Evolutionary conservation across 1,284 basidiomycete species (phyloP).

Genomic region (Ustilago loliicola): DNA sequence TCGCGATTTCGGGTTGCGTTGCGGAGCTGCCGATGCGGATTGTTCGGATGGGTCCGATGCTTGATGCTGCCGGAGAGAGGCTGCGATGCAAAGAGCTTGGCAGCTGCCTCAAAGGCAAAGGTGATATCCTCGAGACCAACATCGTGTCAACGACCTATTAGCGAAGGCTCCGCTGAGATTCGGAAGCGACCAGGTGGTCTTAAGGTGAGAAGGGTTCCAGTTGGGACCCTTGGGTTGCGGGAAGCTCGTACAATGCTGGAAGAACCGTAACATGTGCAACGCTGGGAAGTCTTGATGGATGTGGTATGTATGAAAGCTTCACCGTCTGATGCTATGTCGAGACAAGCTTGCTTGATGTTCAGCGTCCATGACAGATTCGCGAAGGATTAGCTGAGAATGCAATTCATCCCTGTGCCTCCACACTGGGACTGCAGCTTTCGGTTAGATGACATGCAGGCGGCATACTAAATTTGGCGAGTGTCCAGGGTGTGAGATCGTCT

Average conservation of each 20-base stretch:
- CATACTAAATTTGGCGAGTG: not conserved
- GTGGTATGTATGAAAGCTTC: too few relatives aligned
- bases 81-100: not conserved
- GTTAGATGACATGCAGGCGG: conserved; percentile 4
- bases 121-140: not conserved
- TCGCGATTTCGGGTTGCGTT: conserved; percentile 37
- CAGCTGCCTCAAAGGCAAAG: conserved; percentile 8
- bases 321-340: too few relatives aligned
- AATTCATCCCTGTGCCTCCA: conserved; percentile 14
- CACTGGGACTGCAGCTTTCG: conserved; percentile 1
- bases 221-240: not conserved
- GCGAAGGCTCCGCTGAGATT: not conserved
- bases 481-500: not conserved
- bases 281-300: not conserved
- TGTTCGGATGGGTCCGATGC: conserved; percentile 12
- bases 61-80: not conserved
- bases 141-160: not conserved
- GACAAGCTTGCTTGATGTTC: not conserved
- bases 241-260: not conserved
- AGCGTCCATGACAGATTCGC: not conserved
- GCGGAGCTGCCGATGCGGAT: conserved; percentile 31
- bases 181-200: not conserved
- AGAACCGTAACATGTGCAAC: not conserved
- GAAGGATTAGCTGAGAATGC: conserved; percentile 22
- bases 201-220: not conserved